A percentile compares a stretch with the other conserved stretches of the same genome.
These are phyloP conservation scores for Monosporascus sp. DNA, from an alignment of 2,329 filamentous ascomycete genomes.

Conservation along the genomic window DNA sequence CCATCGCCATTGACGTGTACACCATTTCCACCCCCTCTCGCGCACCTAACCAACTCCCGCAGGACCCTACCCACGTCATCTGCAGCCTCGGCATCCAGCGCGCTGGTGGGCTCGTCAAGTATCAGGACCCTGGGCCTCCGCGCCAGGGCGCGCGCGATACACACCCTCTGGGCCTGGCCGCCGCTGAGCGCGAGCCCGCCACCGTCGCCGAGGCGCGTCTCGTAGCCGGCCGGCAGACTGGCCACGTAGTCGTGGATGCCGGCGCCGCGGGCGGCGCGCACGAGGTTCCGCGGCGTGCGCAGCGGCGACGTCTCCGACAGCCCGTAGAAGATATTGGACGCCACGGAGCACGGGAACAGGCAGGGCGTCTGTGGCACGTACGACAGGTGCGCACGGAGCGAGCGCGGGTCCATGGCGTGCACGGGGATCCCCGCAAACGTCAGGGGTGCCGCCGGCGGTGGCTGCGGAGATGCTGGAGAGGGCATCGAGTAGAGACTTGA, in stretches of 20 bases:
- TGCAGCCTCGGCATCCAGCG: conserved; percentile 67
- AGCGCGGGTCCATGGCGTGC: conserved; percentile 50
- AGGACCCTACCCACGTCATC: conserved; percentile 60
- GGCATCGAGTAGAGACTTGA: neutral
- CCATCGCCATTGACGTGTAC: neutral
- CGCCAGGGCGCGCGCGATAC: conserved; percentile 74
- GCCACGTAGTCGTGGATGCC: conserved; percentile 73
- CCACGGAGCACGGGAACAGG: conserved; percentile 72
- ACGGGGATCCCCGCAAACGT: conserved; percentile 56
- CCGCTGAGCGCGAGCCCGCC: conserved; percentile 64
- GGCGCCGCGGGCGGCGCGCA: conserved; percentile 48
- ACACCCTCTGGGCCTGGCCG: conserved; percentile 76
- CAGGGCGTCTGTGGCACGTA: conserved; percentile 67
- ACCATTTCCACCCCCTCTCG: conserved; percentile 8
- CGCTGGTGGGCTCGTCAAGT: conserved; percentile 82
- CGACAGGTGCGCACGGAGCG: conserved; percentile 56
- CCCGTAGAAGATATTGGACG: conserved; percentile 80
- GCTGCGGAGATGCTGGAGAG: neutral
- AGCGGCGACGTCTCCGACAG: conserved; percentile 50
- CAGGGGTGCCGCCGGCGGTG: conserved; percentile 33
- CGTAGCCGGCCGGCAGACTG: conserved; percentile 65
- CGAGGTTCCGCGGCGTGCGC: conserved; percentile 39
- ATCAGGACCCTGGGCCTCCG: conserved; percentile 68
- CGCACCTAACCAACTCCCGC: conserved; percentile 38
- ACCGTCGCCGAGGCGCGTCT: conserved; percentile 71